Percentiles rank a stretch among this genome's conserved stretches.
Conservation (phyloP, 225 moss, liverwort and hornwort species). For the Pseudisothecium myosuroides region DNA sequence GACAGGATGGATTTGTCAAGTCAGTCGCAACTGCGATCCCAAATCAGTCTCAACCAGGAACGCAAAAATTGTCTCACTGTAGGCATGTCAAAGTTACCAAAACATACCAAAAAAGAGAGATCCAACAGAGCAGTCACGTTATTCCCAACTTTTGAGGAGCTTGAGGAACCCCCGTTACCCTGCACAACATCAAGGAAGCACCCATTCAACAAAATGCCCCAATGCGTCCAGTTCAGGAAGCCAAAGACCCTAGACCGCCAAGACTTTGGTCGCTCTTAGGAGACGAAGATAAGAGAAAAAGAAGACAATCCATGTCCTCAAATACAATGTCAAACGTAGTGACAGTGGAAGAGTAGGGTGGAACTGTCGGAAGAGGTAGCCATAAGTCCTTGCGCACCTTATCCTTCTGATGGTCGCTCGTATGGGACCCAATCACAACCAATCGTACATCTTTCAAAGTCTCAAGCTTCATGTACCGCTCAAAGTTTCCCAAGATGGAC, state of each 20-base stretch:
- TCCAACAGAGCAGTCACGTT: constrained; percentile 89
- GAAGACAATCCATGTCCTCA: not conserved
- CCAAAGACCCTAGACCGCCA: not conserved
- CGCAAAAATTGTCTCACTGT: not conserved
- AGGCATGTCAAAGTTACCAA: not conserved
- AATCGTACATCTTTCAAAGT: constrained; percentile 68
- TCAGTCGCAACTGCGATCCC: not conserved
- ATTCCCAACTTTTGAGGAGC: constrained; percentile 63
- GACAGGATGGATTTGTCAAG: no score
- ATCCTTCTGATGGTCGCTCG: constrained; percentile 40
- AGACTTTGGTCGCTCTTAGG: not conserved
- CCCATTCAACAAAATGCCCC: not conserved
- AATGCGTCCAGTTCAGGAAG: not conserved
- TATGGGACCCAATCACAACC: constrained; percentile 85
- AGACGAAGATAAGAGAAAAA: not conserved
- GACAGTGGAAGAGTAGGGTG: not conserved
- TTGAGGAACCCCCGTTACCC: constrained; percentile 60
- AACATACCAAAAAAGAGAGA: constrained; percentile 76
- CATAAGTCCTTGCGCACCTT: constrained; percentile 31
- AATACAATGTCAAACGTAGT: not conserved
- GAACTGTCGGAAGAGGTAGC: not conserved
- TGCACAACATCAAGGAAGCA: constrained; percentile 13
- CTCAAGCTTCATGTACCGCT: constrained; percentile 94
- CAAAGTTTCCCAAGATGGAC: constrained; percentile 82
- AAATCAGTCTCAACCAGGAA: not conserved